Evolutionary conservation across 2,329 filamentous ascomycete species (phyloP), one percentile per base, ranked within the genome.

Genomic region (Aspergillus nomiae): DNA sequence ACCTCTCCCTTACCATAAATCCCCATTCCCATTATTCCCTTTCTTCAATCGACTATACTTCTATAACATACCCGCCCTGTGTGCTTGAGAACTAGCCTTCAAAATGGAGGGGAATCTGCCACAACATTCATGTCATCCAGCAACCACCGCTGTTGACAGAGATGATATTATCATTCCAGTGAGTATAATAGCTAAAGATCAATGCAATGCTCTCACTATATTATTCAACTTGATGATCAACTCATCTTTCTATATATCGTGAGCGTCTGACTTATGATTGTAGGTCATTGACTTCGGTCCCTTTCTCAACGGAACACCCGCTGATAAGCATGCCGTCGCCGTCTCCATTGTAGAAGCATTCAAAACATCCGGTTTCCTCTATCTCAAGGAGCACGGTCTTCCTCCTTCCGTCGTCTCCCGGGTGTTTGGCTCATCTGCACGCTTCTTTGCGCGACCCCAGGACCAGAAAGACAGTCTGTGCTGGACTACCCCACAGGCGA

Each of bases 291-390:
- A 96, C 82, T 94, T 96, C 75, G 87, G 86, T 14, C 83, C 83
- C 50, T 95, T 94, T 77, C 86, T 92, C 28, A 78, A 84, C 62
- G 90, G 90, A 38, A 83, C 84, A 24, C 80, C 85, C 0, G 71
- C 82, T 11, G 82, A 90, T 68, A 90, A 89, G 69, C 80, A 84
- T 57, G 79, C 84, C 50, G 88, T 91, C 1, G 93, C 92, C 26
- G 78, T 87, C 59, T 87, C 90, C 46, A 89, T 97, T 69, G 87
- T 94, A 14, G 74, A 87, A 59, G 93, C 92, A 48, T 96, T 97
- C 81, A 90, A 93, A 71, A 89, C 86, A 1, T 91, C 93, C 2
- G 94, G 94, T 62, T 97, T 97, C 82, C 86, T 97, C 73, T 97
- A 97, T 78, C 86, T 96, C 45, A 89, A 89, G 70, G 91, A 94